A percentile compares a stretch with the other conserved stretches of the same genome.
phyloP scores from a whole-genome alignment of 2,329 filamentous ascomycete genomes.

The Epichloe sibirici region DNA sequence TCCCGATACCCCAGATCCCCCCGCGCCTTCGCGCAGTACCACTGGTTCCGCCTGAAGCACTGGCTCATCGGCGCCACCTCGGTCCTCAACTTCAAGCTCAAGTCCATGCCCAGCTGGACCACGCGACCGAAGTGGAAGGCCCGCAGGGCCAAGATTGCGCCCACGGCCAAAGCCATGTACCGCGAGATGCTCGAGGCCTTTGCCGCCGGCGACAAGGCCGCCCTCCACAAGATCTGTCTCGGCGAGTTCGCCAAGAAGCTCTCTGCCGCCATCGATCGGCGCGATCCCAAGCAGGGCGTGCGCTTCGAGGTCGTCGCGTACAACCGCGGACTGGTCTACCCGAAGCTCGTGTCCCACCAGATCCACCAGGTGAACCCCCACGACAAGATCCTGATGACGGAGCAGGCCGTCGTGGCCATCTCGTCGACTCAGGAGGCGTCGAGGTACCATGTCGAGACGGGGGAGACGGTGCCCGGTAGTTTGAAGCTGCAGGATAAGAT shows the following conservation, averaged over 20 bases:
- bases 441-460: slow-evolving; percentile 25
- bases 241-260: slow-evolving; percentile 40
- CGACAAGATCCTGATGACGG: slow-evolving; percentile 22
- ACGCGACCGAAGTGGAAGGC: slow-evolving; percentile 32
- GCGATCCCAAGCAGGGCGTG: slow-evolving; percentile 32
- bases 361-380: slow-evolving; percentile 33
- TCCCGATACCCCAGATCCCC: slow-evolving; percentile 20
- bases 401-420: slow-evolving; percentile 50
- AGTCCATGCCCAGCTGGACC: slow-evolving; percentile 33
- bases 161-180: slow-evolving; percentile 48
- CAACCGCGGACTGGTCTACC: slow-evolving; percentile 27
- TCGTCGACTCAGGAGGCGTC: slow-evolving; percentile 41
- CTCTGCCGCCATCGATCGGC: slow-evolving; percentile 37
- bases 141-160: slow-evolving; percentile 28
- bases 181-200: slow-evolving; percentile 48
- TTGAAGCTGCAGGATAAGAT: slow-evolving; percentile 40
- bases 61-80: slow-evolving; percentile 23
- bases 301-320: slow-evolving; percentile 45
- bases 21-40: slow-evolving; percentile 21
- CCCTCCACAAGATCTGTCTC: slow-evolving; percentile 41
- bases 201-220: slow-evolving; percentile 41
- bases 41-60: slow-evolving; percentile 23
- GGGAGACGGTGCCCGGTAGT: slow-evolving; percentile 30
- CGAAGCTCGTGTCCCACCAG: slow-evolving; percentile 44
- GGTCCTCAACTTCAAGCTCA: slow-evolving; percentile 27